Evolutionary conservation across 768 basidiomycete species (phyloP), one percentile per base, ranked within the genome.

Genomic region (Collybia sordida): DNA sequence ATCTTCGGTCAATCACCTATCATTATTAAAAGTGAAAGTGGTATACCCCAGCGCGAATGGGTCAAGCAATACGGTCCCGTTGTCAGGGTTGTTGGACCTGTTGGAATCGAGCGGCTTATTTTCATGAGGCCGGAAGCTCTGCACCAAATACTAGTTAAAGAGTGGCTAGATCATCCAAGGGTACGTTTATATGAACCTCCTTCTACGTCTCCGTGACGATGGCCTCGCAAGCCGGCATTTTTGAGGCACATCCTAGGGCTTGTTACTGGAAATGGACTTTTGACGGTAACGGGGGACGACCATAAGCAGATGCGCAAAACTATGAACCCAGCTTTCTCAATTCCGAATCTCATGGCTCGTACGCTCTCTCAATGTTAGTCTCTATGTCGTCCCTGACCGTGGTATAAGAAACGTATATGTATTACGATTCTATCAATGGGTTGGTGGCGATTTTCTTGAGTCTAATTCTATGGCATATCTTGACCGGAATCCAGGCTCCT

Each of bases 241-340:
- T 58, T 77, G 63, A 70, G 72, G 41, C 63, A 73, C 47, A 60
- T 72, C 2, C 58, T 78, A 4, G 77, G 74, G 3, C 53, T 72
- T 4, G 70, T 72, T 3, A 67, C 74, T 8, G 76, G 77, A 0
- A 69, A 74, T 57, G 78, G 78, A 1, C 62, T 79, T 1, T 58
- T 79, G 38, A 78, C 78, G 0, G 72, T 75, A 15, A 79, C 76
- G 1, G 77, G 79, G 4, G 66, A 72, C 31, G 74, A 74, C 25
- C 78, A 79, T 55, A 77, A 70, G 52, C 70, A 69, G 43, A 76
- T 80, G 74, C 73, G 75, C 28, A 77, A 70, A 54, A 67, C 68
- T 1, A 78, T 81, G 74, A 79, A 76, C 45, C 77, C 79, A 0
- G 79, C 79, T 0, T 79, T 81, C 55, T 77, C 77, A 0, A 65